Conservation (phyloP, 2,329 filamentous ascomycete genomes). For the Aspergillus hortae region DNA sequence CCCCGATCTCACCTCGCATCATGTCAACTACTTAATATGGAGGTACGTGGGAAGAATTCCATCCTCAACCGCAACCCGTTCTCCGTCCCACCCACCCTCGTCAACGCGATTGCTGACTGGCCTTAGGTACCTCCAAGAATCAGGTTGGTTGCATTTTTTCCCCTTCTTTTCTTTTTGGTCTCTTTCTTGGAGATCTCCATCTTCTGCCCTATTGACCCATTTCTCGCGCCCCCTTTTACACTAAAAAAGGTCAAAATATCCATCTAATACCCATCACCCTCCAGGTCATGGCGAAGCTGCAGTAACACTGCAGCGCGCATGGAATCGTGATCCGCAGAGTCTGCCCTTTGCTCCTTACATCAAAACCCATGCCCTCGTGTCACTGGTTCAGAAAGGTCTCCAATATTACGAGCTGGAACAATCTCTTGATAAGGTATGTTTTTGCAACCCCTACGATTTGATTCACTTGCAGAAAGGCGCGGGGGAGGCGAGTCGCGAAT, state of each 20-base stretch:
- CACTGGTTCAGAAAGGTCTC: conserved; percentile 62
- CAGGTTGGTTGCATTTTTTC: conserved; percentile 38
- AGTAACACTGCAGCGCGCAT: conserved; percentile 59
- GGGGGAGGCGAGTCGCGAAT: too few species aligned
- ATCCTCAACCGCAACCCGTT: conserved; percentile 1
- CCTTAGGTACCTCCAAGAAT: conserved; percentile 53
- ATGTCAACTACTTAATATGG: conserved; percentile 68
- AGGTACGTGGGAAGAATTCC: conserved; percentile 46
- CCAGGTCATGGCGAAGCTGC: conserved; percentile 57
- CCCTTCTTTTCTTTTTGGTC: conserved; percentile 7
- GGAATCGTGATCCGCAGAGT: conserved; percentile 59
- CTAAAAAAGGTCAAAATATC: not conserved
- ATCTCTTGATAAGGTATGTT: conserved; percentile 47
- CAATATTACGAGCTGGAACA: conserved; percentile 51
- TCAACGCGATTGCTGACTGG: conserved; percentile 12
- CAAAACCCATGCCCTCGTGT: conserved; percentile 56
- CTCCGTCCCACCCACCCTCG: not conserved
- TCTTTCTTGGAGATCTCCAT: not conserved
- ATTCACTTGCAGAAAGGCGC: not conserved
- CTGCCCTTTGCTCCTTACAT: conserved; percentile 60
- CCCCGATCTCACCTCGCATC: conserved; percentile 49
- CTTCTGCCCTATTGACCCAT: not conserved
- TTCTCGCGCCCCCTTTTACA: not conserved
- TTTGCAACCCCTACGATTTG: not conserved
- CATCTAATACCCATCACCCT: conserved; percentile 8